Percentiles rank a stretch among this genome's conserved stretches.
Conservation (phyloP, 1,284 basidiomycete genomes). For the Fomitopsis palustris region DNA sequence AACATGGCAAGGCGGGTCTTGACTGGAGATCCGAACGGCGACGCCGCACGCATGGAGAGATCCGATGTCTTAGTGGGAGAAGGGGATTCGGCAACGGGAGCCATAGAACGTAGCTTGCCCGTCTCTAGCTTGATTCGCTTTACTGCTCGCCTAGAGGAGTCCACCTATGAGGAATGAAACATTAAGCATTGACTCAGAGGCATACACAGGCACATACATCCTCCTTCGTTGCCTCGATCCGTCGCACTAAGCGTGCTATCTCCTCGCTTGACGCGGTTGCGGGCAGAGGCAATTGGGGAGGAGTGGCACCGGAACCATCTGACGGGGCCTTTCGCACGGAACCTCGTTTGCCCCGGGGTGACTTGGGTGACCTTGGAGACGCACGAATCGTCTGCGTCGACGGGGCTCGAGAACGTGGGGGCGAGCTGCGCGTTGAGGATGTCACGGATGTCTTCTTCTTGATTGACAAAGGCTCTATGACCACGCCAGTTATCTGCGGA, state of each 20-base stretch:
- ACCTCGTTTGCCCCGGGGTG: conserved; percentile 7
- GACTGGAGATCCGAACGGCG: conserved; percentile 41
- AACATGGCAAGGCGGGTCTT: not conserved
- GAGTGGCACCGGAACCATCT: conserved; percentile 7
- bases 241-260: conserved; percentile 38
- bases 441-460: conserved; percentile 72
- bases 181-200: not conserved
- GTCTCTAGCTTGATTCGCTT: conserved; percentile 68
- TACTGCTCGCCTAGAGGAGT: conserved; percentile 58
- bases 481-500: conserved; percentile 10
- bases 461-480: conserved; percentile 70
- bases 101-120: conserved; percentile 20
- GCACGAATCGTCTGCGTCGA: conserved; percentile 24
- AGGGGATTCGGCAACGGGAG: conserved; percentile 11
- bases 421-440: conserved; percentile 33
- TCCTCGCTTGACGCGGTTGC: conserved; percentile 23
- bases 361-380: conserved; percentile 12
- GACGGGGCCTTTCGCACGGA: not conserved
- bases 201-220: conserved; percentile 46
- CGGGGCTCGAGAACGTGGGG: conserved; percentile 39
- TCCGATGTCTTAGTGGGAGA: conserved; percentile 10
- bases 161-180: conserved; percentile 43
- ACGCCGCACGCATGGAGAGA: conserved; percentile 31
- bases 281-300: not conserved
- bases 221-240: conserved; percentile 56